These are phyloP conservation scores for Dictyostelium firmibasis DNA, from an alignment of 78 protist genomes.

Conservation along the genomic window DNA sequence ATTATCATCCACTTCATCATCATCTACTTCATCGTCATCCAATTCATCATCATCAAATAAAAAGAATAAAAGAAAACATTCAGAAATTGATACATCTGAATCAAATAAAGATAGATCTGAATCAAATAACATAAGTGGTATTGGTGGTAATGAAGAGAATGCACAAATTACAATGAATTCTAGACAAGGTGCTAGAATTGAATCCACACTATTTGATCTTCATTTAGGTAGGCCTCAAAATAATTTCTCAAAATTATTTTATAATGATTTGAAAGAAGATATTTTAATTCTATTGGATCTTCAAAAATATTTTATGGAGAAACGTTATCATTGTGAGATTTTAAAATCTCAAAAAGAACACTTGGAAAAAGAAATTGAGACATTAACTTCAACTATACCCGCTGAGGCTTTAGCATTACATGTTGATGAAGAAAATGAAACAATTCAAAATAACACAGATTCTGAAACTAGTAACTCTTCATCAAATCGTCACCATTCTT, in stretches of 20 bases:
- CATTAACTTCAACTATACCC: neutral
- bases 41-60: neutral
- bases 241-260: slow-evolving; percentile 15
- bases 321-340: slow-evolving; percentile 69
- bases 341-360: slow-evolving; percentile 39
- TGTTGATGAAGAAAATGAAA: slow-evolving; percentile 67
- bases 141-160: neutral
- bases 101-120: neutral
- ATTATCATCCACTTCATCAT: neutral
- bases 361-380: slow-evolving; percentile 41
- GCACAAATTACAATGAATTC: neutral
- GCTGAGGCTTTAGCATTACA: slow-evolving; percentile 32
- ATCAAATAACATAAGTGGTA: neutral
- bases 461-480: neutral
- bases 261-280: slow-evolving; percentile 70
- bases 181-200: slow-evolving; percentile 43
- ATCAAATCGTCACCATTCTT: neutral
- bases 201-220: slow-evolving; percentile 43
- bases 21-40: neutral
- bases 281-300: slow-evolving; percentile 37
- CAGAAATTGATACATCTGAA: neutral
- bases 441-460: slow-evolving; percentile 18
- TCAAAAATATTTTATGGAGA: slow-evolving; percentile 57
- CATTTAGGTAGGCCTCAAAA: slow-evolving; percentile 27
- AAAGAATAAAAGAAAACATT: slow-evolving; percentile 15